These are phyloP conservation scores for Combretum micranthum DNA, from an alignment of 345 rosid species.

Conservation along the genomic window DNA sequence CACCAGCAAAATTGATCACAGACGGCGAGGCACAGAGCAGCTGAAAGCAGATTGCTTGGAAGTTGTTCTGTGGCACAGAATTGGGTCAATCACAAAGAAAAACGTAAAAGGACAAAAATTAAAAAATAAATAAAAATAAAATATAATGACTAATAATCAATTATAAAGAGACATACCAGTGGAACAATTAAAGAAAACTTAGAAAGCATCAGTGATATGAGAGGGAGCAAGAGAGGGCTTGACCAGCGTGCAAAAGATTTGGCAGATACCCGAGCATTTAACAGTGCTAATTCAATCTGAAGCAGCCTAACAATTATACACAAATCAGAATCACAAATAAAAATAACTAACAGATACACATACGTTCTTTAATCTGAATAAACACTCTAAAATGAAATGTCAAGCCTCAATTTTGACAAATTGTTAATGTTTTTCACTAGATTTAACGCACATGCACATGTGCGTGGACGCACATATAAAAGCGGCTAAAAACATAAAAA, in stretches of 20 bases:
- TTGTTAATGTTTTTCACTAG: not conserved
- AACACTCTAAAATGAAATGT: not conserved
- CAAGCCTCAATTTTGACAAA: not conserved
- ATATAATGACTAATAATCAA: too few species aligned
- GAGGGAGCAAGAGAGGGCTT: conserved; percentile 45
- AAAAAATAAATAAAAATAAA: conserved; percentile 11
- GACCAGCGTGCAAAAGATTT: conserved; percentile 72
- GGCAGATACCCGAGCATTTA: conserved; percentile 74
- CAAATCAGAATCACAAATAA: not conserved
- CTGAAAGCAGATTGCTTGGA: conserved; percentile 78
- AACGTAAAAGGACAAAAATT: not conserved
- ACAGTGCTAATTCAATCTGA: conserved; percentile 71
- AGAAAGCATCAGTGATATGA: conserved; percentile 65
- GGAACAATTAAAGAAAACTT: conserved; percentile 77
- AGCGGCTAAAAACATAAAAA: not conserved
- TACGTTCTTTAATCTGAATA: too few species aligned
- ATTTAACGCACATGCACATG: too few species aligned
- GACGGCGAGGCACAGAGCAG: conserved; percentile 72
- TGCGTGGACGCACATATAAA: too few species aligned
- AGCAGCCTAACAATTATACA: not conserved
- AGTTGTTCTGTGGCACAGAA: conserved; percentile 48
- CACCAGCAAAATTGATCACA: conserved; percentile 66
- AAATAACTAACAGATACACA: not conserved
- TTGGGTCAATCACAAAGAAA: conserved; percentile 4
- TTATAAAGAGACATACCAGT: conserved; percentile 39